These are phyloP conservation scores for Chaetomiaceae sp. DNA, from an alignment of 2,329 filamentous ascomycete species.

Conservation along the genomic window DNA sequence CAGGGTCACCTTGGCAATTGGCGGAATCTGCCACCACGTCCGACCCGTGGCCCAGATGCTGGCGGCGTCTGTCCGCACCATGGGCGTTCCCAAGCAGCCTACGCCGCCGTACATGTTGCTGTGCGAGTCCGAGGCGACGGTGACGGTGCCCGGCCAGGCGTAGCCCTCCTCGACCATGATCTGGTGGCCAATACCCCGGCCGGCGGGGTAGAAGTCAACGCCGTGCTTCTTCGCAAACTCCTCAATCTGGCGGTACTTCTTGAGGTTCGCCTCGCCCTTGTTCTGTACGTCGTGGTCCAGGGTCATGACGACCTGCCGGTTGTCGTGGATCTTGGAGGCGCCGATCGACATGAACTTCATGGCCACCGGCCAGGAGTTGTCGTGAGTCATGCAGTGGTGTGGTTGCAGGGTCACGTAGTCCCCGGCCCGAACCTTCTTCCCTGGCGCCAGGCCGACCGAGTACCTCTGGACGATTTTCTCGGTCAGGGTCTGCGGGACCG, in stretches of 20 bases:
- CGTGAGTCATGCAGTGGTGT: slow-evolving; percentile 74
- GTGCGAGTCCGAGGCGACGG: slow-evolving; percentile 73
- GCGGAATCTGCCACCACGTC: slow-evolving; percentile 86
- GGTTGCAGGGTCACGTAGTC: slow-evolving; percentile 78
- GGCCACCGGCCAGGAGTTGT: slow-evolving; percentile 47
- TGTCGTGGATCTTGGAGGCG: slow-evolving; percentile 65
- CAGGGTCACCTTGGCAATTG: slow-evolving; percentile 72
- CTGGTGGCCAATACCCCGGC: slow-evolving; percentile 82
- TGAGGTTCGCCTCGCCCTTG: slow-evolving; percentile 67
- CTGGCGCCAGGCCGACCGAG: slow-evolving; percentile 65
- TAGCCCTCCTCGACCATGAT: slow-evolving; percentile 84
- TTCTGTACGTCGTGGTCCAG: slow-evolving; percentile 89
- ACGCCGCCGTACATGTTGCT: slow-evolving; percentile 80
- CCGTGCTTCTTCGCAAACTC: slow-evolving; percentile 74
- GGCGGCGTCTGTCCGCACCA: slow-evolving; percentile 84
- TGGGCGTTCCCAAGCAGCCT: slow-evolving; percentile 67
- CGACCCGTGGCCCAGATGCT: slow-evolving; percentile 75
- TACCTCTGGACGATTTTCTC: slow-evolving; percentile 90
- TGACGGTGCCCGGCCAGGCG: slow-evolving; percentile 75
- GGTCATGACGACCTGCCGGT: slow-evolving; percentile 71
- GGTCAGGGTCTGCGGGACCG: slow-evolving; percentile 79
- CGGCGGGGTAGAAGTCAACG: slow-evolving; percentile 48
- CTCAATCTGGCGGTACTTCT: slow-evolving; percentile 78
- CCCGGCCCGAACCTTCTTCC: slow-evolving; percentile 69
- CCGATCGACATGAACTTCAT: slow-evolving; percentile 77